Evolutionary conservation across 2,329 filamentous ascomycete genomes (phyloP), one percentile per base, ranked within the genome.

Genomic region (Chrysosphaeria jannelii): DNA sequence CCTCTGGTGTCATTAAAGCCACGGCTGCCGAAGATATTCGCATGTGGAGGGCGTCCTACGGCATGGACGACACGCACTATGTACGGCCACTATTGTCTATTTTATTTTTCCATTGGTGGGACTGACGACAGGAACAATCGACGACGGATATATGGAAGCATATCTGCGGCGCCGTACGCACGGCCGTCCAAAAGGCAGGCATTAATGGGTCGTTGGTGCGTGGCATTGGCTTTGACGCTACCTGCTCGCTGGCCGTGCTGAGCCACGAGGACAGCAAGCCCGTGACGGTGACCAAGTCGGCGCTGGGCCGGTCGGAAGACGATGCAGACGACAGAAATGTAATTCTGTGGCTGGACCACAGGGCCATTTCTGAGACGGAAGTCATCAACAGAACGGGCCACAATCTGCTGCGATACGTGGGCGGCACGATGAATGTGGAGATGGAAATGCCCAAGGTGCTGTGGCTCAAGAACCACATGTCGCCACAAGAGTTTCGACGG

Each of bases 401-500:
- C 51, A 85, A 88, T 43, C 53, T 97, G 25, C 61, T 97, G 28
- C 71, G 78, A 38, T 97, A 97, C 40, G 85, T 97, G 10, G 85
- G 85, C 34, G 85, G 85, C 31, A 81, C 71, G 42, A 97, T 97
- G 85, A 90, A 76, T 41, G 81, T 91, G 33, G 85, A 97, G 52
- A 97, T 97, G 85, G 85, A 97, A 44, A 88, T 97, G 26, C 85
- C 85, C 31, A 97, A 97, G 49, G 75, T 91, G 2, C 55, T 93
- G 27, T 97, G 85, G 85, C 57, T 97, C 39, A 93, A 93, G 57
- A 90, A 90, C 46, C 62, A 93, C 47, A 93, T 97, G 85, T 71
- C 85, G 3, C 57, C 70, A 26, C 74, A 90, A 36, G 53, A 85
- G 10, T 97, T 93, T 37, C 66, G 68, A 26, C 65, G 69, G 30